Conservation (phyloP, 805 yeast species). For the Kuraishia ogatae region DNA sequence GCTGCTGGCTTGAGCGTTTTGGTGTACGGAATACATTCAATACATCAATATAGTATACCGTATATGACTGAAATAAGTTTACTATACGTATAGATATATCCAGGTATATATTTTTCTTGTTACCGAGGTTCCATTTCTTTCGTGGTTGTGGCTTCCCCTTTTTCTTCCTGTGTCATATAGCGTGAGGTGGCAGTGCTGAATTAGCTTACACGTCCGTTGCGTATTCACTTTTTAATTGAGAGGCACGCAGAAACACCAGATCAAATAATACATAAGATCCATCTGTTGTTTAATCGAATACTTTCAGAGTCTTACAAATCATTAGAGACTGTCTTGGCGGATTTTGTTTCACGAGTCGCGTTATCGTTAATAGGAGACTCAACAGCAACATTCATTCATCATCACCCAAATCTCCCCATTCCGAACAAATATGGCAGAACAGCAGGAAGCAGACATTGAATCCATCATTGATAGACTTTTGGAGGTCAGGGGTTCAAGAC, state of each 20-base stretch:
- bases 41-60: not conserved
- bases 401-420: not conserved
- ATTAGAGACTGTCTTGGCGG: not conserved
- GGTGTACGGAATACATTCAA: not conserved
- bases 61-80: no score
- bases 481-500: constrained; percentile 97
- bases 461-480: constrained; percentile 93
- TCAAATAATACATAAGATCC: not conserved
- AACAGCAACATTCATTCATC: not conserved
- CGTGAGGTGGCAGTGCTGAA: not conserved
- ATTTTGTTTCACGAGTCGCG: not conserved
- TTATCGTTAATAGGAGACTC: not conserved
- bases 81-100: no score
- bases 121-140: not conserved
- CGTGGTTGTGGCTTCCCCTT: not conserved
- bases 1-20: not conserved
- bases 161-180: not conserved
- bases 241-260: not conserved
- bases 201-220: not conserved
- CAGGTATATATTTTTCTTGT: not conserved
- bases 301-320: no score
- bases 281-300: not conserved
- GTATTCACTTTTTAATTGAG: no score
- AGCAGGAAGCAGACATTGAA: constrained; percentile 86
- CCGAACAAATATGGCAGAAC: constrained; percentile 25